Percentiles rank a stretch among this genome's conserved stretches.
Evolutionary conservation across 2,329 filamentous ascomycete species (phyloP).

Genomic region (Fusarium foetens): DNA sequence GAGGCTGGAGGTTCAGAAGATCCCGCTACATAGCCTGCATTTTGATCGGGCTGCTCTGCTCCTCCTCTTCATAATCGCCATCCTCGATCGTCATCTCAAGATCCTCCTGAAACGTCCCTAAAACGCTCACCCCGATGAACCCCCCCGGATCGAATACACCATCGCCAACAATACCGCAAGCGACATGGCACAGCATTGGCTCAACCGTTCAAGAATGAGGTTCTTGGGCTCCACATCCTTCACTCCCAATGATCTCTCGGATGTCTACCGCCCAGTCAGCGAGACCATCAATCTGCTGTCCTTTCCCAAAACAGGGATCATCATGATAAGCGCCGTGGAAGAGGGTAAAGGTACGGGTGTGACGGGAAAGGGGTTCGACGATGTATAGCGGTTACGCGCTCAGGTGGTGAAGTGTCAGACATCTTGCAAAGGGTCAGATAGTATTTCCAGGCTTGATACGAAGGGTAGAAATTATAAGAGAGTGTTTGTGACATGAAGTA

Average conservation of each 20-base stretch:
- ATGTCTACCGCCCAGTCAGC: no score
- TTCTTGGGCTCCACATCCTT: no score
- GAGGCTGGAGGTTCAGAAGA: background rate
- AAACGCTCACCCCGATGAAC: background rate
- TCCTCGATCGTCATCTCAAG: background rate
- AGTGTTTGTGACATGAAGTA: background rate
- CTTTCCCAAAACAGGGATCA: no score
- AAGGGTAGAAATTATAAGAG: accelerated
- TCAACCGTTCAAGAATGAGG: no score
- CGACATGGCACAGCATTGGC: no score
- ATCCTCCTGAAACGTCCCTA: background rate
- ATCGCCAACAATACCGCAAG: no score
- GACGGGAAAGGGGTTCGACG: accelerated
- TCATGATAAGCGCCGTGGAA: background rate
- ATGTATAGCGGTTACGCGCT: background rate
- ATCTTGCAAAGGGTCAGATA: accelerated
- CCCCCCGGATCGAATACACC: no score
- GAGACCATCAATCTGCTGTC: no score
- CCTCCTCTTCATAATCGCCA: background rate
- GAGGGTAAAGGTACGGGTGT: background rate
- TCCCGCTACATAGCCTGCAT: background rate
- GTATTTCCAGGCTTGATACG: accelerated
- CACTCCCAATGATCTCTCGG: no score
- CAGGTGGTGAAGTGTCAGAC: accelerated
- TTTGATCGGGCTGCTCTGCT: background rate